Evolutionary conservation across 805 yeast species (phyloP).

Genomic region (Wickerhamomyces strasburgensis): DNA sequence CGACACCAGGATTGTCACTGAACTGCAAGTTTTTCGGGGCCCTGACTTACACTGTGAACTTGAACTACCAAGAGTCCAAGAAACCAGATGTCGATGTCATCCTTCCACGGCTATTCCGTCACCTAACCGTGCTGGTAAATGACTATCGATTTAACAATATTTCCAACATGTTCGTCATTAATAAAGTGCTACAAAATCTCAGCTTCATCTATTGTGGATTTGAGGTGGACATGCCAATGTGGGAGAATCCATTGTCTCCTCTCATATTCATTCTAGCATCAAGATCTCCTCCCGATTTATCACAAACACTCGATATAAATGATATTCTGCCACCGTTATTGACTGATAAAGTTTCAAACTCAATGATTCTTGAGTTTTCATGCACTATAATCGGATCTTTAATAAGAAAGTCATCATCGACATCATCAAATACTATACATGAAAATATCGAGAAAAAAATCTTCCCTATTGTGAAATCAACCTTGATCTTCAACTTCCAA

Average conservation of each 20-base stretch:
- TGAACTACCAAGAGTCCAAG: constrained; percentile 31
- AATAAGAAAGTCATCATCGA: constrained; percentile 17
- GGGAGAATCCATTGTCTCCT: constrained; percentile 37
- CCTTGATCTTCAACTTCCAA: constrained; percentile 13
- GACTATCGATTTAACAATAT: constrained; percentile 9
- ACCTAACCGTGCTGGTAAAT: constrained; percentile 9
- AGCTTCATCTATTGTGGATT: constrained; percentile 37
- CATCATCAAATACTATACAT: constrained; percentile 31
- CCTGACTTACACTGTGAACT: constrained; percentile 63
- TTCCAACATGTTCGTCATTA: constrained; percentile 39
- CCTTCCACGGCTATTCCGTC: constrained; percentile 13
- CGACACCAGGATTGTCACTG: constrained; percentile 29
- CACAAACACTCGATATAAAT: constrained; percentile 7
- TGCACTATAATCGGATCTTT: too few relatives aligned
- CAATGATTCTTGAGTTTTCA: constrained; percentile 30
- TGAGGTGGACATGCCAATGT: constrained; percentile 29
- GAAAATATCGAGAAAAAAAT: constrained; percentile 31
- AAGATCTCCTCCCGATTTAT: constrained; percentile 7
- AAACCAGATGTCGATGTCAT: constrained; percentile 13
- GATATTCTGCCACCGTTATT: constrained; percentile 8
- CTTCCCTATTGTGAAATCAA: constrained; percentile 28
- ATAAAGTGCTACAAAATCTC: constrained; percentile 53
- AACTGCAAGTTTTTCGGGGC: constrained; percentile 77
- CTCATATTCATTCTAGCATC: constrained; percentile 18
- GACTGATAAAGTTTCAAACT: constrained; percentile 4